Evolutionary conservation across 805 yeast species (phyloP), one percentile per base, ranked within the genome.

Genomic region (Ogataea degrootiae): DNA sequence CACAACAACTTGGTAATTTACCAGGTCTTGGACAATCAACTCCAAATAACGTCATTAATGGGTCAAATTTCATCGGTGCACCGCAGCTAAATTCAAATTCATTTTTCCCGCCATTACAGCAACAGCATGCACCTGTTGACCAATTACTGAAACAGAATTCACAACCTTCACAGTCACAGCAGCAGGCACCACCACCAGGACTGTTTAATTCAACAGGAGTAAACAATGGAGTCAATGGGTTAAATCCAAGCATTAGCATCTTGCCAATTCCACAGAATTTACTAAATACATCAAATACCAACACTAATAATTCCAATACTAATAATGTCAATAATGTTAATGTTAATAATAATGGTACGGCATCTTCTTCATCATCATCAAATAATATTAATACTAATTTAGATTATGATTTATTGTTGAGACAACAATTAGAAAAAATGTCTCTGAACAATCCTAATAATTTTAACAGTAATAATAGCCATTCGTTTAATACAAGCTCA

Each of bases 351-450:
- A 26, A 26, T 26, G 31, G 31, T 26, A 9, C 31, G 31, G 31
- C 31, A 9, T 26, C 31, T 26, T 26, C 31, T 26, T 26, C 31
- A 3, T 26, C 12, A 9, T 26, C 31, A 26, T 5, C 31, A 26
- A 26, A 26, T 26, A 26, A 26, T 9, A 26, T 9, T 26, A 26
- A 26, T 26, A 43, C 39, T 39, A 54, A 45, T 41, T 37, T 57
- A 41, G 60, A 62, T 52, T 60, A 62, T 49, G 66, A 62, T 43
- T 41, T 50, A 37, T 39, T 62, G 36, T 49, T 63, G 37, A 55
- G 58, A 41, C 66, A 59, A 48, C 68, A 63, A 38, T 46, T 63
- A 19, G 67, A 63, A 31, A 60, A 57, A 34, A 50, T 63, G 54
- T 53, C 65, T 4, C 35, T 61, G 19, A 55, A 49, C 37, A 45